A percentile compares a stretch with the other conserved stretches of the same genome.
Conservation (phyloP, 1,284 basidiomycete species). For the Irpex sp. region DNA sequence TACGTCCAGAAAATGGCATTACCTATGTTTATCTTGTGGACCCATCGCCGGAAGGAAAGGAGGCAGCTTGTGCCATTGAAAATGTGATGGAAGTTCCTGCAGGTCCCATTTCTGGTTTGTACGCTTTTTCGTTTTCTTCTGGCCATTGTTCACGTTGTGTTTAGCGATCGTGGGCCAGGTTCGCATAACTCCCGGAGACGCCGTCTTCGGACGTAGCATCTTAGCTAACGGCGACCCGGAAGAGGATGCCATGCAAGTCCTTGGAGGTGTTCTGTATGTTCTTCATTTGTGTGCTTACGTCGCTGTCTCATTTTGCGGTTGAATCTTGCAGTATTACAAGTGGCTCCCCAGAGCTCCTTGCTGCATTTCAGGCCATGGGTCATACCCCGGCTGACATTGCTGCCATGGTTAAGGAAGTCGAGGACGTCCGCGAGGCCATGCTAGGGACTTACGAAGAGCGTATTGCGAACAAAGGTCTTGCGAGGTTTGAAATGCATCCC, state of each 20-base stretch:
- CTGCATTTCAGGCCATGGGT: not conserved
- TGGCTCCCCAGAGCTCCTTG: not conserved
- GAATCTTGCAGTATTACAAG: too few relatives aligned
- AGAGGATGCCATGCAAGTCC: too few relatives aligned
- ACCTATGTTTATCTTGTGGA: not conserved
- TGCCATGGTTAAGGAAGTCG: not conserved
- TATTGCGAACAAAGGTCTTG: too few relatives aligned
- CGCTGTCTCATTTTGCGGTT: too few relatives aligned
- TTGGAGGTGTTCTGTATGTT: too few relatives aligned
- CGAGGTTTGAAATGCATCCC: too few relatives aligned
- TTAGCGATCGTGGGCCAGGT: not conserved
- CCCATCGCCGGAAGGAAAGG: not conserved
- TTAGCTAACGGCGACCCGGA: too few relatives aligned
- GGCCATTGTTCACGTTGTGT: not conserved
- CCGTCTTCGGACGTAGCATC: too few relatives aligned
- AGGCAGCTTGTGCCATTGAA: not conserved
- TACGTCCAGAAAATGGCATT: not conserved
- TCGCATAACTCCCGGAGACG: too few relatives aligned
- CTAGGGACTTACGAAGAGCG: not conserved
- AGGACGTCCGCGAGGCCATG: not conserved
- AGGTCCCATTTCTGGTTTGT: not conserved
- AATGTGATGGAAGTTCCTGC: not conserved
- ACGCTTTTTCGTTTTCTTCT: not conserved
- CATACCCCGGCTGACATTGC: not conserved
- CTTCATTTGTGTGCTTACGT: too few relatives aligned